Percentiles rank a stretch among this genome's conserved stretches.
Conservation (phyloP, 2,329 filamentous ascomycete genomes). For the Cadophora sp. region DNA sequence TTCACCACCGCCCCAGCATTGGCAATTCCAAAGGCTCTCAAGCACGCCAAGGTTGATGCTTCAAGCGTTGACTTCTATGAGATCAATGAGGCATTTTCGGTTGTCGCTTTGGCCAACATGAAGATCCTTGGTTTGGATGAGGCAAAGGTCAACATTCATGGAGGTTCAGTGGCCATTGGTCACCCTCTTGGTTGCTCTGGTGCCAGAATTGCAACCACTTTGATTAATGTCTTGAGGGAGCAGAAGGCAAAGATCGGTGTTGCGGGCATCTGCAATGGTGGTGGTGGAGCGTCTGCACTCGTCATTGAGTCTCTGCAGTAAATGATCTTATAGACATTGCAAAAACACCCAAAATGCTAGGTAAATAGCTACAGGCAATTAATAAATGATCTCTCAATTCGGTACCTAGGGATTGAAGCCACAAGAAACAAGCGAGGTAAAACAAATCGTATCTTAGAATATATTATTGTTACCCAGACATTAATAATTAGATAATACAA, state of each 20-base stretch:
- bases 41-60: slow-evolving; percentile 84
- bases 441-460: no score
- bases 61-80: slow-evolving; percentile 90
- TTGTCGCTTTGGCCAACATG: slow-evolving; percentile 94
- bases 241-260: slow-evolving; percentile 94
- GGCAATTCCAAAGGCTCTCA: slow-evolving; percentile 95
- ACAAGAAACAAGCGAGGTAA: no score
- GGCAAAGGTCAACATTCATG: slow-evolving; percentile 93
- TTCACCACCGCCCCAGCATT: slow-evolving; percentile 95
- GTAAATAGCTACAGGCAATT: background rate
- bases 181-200: slow-evolving; percentile 95
- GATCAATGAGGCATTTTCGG: slow-evolving; percentile 99
- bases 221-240: slow-evolving; percentile 86
- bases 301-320: slow-evolving; percentile 72
- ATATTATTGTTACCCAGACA: no score
- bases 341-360: background rate
- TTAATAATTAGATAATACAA: no score
- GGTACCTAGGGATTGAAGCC: no score
- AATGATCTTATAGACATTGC: background rate
- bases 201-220: slow-evolving; percentile 89
- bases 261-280: slow-evolving; percentile 97
- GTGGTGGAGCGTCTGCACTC: slow-evolving; percentile 91
- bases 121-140: slow-evolving; percentile 82
- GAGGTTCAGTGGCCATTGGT: slow-evolving; percentile 93
- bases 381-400: background rate